These are phyloP conservation scores for Penicillium palitans DNA, from an alignment of 2,329 filamentous ascomycete species.

Conservation along the genomic window DNA sequence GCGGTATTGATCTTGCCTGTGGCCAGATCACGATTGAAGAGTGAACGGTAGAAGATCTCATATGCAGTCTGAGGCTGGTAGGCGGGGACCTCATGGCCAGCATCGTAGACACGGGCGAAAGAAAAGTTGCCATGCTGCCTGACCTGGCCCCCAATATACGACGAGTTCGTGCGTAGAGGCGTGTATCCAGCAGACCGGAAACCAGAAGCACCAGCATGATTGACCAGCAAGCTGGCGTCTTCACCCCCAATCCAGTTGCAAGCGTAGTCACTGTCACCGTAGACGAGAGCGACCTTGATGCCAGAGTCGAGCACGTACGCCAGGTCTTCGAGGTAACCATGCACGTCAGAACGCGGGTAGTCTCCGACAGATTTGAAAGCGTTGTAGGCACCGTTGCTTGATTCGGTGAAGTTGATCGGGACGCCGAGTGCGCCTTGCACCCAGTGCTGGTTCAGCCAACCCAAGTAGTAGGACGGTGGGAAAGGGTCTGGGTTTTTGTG, in stretches of 20 bases:
- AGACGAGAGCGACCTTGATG: conserved; percentile 58
- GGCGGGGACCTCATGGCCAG: conserved; percentile 52
- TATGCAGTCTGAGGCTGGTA: conserved; percentile 59
- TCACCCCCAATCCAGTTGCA: conserved; percentile 62
- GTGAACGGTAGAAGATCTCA: conserved; percentile 55
- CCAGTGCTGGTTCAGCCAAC: conserved; percentile 58
- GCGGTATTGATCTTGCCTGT: conserved; percentile 52
- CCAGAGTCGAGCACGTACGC: conserved; percentile 57
- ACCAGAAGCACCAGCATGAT: conserved; percentile 44
- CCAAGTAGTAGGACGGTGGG: conserved; percentile 53
- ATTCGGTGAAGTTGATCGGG: conserved; percentile 58
- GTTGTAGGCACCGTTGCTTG: conserved; percentile 44
- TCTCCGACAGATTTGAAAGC: conserved; percentile 53
- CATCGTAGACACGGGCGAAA: conserved; percentile 50
- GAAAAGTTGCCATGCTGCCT: conserved; percentile 53
- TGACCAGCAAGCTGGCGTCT: conserved; percentile 50
- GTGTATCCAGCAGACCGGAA: conserved; percentile 56
- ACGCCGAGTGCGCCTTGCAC: conserved; percentile 61
- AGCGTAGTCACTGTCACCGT: conserved; percentile 60
- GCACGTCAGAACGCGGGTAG: conserved; percentile 49
- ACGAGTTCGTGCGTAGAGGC: conserved; percentile 42
- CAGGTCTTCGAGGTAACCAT: conserved; percentile 37
- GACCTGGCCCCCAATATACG: conserved; percentile 49
- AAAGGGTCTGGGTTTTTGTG: conserved; percentile 54
- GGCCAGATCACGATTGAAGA: conserved; percentile 55